Evolutionary conservation across 805 yeast species (phyloP), one percentile per base, ranked within the genome.

Genomic region (Nakazawaea molendinolei): DNA sequence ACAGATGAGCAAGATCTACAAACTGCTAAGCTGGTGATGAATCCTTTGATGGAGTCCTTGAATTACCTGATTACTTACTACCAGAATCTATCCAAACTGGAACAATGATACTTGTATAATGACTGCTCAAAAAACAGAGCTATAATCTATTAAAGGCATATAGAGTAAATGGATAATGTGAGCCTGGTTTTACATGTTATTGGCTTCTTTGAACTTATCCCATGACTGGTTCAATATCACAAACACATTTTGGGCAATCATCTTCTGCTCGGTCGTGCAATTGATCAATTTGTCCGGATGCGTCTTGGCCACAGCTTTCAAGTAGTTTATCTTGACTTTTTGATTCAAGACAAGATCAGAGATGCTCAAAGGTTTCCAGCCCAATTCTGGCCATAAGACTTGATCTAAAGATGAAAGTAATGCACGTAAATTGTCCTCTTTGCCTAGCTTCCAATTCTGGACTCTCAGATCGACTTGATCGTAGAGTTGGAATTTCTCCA

Each of bases 181-280:
- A n/a, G n/a, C n/a, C n/a, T n/a, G n/a, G n/a, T n/a, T n/a, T n/a
- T n/a, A n/a, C 31, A 74, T 54, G 20, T 61, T 63, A 51, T 83
- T 82, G 39, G 71, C 71, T 27, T 54, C 60, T 49, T 80, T 83
- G 55, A 86, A 87, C 15, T 56, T 60, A 46, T 86, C 97, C 97
- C 99, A 92, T 2, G 97, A 87, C 46, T 76, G 72, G 56, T 87
- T 90, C 43, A 92, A 63, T 0, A 78, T 68, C 26, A 87, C 82
- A 52, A 92, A 92, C 0, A 90, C 90, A 17, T 76, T 77, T 48
- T 89, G 90, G 12, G 97, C 92, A 31, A 90, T 67, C 79, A 90
- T 72, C 52, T 81, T 79, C 39, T 75, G 74, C 49, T 86, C 94
- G 5, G 77, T 63, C 6, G 78, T 62, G 2, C 80, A 74, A 16